phyloP scores from a whole-genome alignment of 352 stramenopile genomes.

The Bremia lactucae region DNA sequence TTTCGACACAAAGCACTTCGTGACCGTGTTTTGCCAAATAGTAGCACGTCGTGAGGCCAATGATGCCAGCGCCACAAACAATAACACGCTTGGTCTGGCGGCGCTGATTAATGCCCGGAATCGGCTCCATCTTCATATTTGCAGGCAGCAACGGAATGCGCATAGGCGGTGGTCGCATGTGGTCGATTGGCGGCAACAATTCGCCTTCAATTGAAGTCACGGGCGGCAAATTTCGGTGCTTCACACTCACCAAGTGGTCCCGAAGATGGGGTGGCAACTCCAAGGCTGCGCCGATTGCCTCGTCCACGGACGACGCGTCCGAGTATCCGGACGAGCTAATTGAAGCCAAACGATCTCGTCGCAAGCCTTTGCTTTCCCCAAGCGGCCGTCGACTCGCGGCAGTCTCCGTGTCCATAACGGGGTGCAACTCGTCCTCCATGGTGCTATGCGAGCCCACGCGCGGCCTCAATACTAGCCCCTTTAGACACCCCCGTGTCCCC shows the following conservation, averaged over 20 bases:
- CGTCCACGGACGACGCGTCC: slow-evolving; percentile 24
- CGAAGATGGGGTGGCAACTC: slow-evolving; percentile 48
- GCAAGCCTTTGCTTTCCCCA: slow-evolving; percentile 22
- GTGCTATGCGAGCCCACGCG: slow-evolving; percentile 33
- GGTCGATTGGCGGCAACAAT: slow-evolving; percentile 47
- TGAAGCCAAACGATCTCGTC: slow-evolving; percentile 23
- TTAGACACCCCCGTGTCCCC: background rate
- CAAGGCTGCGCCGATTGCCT: slow-evolving; percentile 19
- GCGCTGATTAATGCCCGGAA: slow-evolving; percentile 42
- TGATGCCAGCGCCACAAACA: slow-evolving; percentile 77
- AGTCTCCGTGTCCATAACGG: slow-evolving; percentile 30
- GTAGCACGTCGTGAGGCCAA: slow-evolving; percentile 77
- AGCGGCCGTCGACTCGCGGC: slow-evolving; percentile 19
- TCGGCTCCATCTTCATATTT: slow-evolving; percentile 61
- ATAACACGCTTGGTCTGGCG: slow-evolving; percentile 72
- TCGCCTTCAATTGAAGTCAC: slow-evolving; percentile 31
- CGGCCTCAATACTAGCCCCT: background rate
- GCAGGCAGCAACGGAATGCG: slow-evolving; percentile 43
- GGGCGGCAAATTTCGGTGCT: slow-evolving; percentile 17
- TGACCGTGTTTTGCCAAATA: slow-evolving; percentile 79
- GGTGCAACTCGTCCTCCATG: slow-evolving; percentile 40
- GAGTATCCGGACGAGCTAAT: slow-evolving; percentile 34
- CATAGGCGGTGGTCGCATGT: slow-evolving; percentile 39
- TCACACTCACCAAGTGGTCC: slow-evolving; percentile 45
- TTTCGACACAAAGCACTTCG: slow-evolving; percentile 81